Base-by-base conservation (phyloP, 1,139 yeast species). In the Pichia sorboxylosa region DNA sequence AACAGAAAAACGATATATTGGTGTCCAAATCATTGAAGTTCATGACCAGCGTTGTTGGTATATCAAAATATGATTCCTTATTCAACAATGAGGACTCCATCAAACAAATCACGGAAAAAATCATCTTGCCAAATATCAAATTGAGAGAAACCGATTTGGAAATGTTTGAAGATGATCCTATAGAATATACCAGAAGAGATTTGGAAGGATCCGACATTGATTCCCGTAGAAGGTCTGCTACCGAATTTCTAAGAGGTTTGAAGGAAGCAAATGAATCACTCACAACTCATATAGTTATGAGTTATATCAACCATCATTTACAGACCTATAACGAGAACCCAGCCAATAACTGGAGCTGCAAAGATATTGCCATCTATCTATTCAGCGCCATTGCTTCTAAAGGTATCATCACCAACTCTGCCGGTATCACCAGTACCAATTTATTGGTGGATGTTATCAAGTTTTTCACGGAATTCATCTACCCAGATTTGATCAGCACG, bases 151-250 rank as follows among this genome's bases (percentile, higher is more conserved):
- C 79, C 5, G 99, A 92, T 52, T 85, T 84, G 48, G 98, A 92
- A 54, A 56, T 77, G 43, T 90, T 92, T 56, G 98, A 90, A 57
- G 98, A 92, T 56, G 98, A 92, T 51, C 98, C 98, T 26, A 79
- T 90, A 33, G 92, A 83, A 47, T 92, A 67, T 51, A 90, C 85
- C 14, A 70, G 97, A 49, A 69, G 94, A 38, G 98, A 92, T 55
- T 63, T 92, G 35, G 98, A 90, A 59, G 98, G 97, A 4, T 78
- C 94, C 0, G 97, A 90, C 51, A 73, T 80, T 24, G 97, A 87
- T 49, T 80, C 96, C 1, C 72, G 98, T 56, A 70, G 97, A 56
- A 73, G 93, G 46, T 75, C 95, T 0, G 79, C 96, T 13, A 82
- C 94, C 1, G 96, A 85, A 48, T 85, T 92, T 49, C 63, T 92